phyloP scores from a whole-genome alignment of 768 basidiomycete species.

The Artomyces pyxidatus region DNA sequence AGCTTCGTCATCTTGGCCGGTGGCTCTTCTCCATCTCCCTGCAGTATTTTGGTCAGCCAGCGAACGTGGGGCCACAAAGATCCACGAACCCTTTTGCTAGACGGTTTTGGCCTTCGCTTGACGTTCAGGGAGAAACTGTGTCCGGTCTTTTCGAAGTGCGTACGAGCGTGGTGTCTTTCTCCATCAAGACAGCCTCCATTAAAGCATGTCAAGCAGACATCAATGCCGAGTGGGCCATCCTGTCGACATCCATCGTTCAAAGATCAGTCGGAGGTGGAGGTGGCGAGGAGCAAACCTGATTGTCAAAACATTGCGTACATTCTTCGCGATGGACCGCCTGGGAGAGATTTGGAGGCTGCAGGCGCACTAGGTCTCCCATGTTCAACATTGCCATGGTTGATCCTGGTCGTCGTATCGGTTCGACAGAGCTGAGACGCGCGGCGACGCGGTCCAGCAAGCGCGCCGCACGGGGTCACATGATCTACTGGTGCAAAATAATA shows the following conservation, averaged over 20 bases:
- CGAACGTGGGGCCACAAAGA: background rate
- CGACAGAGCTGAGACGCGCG: too few relatives aligned
- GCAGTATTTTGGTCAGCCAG: background rate
- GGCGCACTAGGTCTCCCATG: constrained; percentile 36
- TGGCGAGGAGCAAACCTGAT: constrained; percentile 46
- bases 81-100: constrained; percentile 52
- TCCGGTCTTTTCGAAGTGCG: constrained; percentile 62
- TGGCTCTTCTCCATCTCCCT: constrained; percentile 75
- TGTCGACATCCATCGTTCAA: constrained; percentile 24
- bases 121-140: constrained; percentile 80
- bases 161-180: constrained; percentile 62
- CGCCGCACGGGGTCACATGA: too few relatives aligned
- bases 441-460: too few relatives aligned
- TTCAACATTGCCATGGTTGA: constrained; percentile 36
- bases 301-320: constrained; percentile 96
- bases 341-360: constrained; percentile 51
- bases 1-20: constrained; percentile 87
- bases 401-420: too few relatives aligned
- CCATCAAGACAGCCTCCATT: constrained; percentile 77
- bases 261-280: background rate
- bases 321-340: constrained; percentile 85
- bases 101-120: constrained; percentile 60
- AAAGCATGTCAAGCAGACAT: constrained; percentile 90
- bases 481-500: too few relatives aligned
- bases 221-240: constrained; percentile 70